Conservation (phyloP, 2,329 filamentous ascomycete genomes). For the Apiospora marii region DNA sequence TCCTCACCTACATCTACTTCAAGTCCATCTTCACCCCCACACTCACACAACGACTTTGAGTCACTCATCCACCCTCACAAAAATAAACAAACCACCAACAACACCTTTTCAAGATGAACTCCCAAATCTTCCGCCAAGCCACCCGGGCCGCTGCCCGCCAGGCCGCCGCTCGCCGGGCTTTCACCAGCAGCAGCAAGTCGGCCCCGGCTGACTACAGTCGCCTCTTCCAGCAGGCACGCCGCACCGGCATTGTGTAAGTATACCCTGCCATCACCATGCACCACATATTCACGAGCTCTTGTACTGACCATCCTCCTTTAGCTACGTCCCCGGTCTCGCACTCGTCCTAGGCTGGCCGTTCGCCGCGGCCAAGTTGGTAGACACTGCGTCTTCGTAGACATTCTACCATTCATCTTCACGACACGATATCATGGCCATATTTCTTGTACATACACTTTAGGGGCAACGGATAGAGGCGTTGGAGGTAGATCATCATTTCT, state of each 20-base stretch:
- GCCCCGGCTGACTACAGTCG: constrained; percentile 19
- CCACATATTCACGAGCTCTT: not conserved
- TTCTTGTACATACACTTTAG: constrained; percentile 16
- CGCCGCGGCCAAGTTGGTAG: constrained; percentile 17
- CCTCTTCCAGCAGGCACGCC: constrained; percentile 7
- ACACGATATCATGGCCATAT: constrained; percentile 7
- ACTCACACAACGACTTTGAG: not conserved
- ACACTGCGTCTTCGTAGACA: not conserved
- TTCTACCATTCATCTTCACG: not conserved
- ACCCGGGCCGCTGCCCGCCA: constrained; percentile 9
- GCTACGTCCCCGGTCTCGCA: constrained; percentile 12
- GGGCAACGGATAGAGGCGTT: not conserved
- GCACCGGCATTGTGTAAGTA: constrained; percentile 22
- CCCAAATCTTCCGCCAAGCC: constrained; percentile 15
- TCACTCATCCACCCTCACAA: not conserved
- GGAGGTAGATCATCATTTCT: constrained; percentile 5
- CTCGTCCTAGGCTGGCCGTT: constrained; percentile 19
- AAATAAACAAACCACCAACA: not conserved
- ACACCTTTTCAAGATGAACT: constrained; percentile 12
- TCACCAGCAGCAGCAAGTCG: constrained; percentile 18
- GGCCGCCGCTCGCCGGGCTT: not conserved
- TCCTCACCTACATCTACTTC: not conserved
- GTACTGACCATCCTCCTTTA: not conserved
- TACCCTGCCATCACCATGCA: not conserved
- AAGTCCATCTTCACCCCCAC: not conserved